Conservation (phyloP, 2,329 filamentous ascomycete species). For the Penicillium sp. region DNA sequence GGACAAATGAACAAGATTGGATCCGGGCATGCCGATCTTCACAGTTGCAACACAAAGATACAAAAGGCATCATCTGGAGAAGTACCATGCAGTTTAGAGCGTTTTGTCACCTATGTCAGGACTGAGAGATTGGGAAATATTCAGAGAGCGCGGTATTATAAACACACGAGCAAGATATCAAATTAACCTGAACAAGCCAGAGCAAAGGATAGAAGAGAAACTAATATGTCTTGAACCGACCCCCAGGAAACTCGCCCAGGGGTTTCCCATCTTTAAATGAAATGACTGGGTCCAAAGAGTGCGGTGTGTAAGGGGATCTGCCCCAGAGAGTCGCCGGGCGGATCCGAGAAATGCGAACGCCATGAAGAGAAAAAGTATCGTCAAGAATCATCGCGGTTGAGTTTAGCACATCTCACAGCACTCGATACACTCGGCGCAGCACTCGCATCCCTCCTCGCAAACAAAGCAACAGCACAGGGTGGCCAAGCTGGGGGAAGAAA, state of each 20-base stretch:
- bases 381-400: conserved; percentile 26
- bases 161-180: not conserved
- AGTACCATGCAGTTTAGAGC: too few relatives aligned
- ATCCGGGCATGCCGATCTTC: too few relatives aligned
- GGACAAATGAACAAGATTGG: too few relatives aligned
- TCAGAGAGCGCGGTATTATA: not conserved
- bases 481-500: conserved; percentile 49
- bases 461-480: conserved; percentile 67
- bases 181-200: not conserved
- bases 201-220: not conserved
- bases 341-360: conserved; percentile 21
- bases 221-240: not conserved
- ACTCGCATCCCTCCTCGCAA: conserved; percentile 67
- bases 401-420: conserved; percentile 50
- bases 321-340: conserved; percentile 6
- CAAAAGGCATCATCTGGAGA: too few relatives aligned
- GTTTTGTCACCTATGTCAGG: too few relatives aligned
- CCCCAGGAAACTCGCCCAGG: not conserved
- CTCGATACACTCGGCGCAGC: conserved; percentile 65
- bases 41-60: too few relatives aligned
- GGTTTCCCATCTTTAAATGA: not conserved
- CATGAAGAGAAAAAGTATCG: conserved; percentile 27
- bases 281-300: conserved; percentile 8
- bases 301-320: conserved; percentile 9
- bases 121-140: too few relatives aligned